These are phyloP conservation scores for Nectriaceae sp. DNA, from an alignment of 2,329 filamentous ascomycete genomes.

Conservation along the genomic window DNA sequence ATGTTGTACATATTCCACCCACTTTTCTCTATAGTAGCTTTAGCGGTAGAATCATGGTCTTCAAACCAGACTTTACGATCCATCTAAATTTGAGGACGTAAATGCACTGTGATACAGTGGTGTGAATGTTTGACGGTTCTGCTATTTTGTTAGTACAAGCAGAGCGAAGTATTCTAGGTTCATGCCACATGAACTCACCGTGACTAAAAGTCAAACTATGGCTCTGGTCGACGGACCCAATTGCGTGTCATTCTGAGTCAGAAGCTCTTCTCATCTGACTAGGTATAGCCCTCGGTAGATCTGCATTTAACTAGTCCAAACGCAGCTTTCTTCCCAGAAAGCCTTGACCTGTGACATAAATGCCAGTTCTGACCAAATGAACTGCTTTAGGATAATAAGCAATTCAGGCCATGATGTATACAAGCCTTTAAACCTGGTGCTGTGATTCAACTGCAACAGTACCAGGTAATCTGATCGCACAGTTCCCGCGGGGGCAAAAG, in stretches of 20 bases:
- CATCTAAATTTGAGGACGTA: no score
- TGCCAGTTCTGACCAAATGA: slow-evolving; percentile 43
- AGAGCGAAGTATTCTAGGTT: no score
- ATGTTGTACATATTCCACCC: no score
- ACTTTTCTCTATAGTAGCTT: no score
- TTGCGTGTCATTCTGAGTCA: neutral
- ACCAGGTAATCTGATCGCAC: slow-evolving; percentile 31
- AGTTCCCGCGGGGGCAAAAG: slow-evolving; percentile 34
- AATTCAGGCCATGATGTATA: slow-evolving; percentile 35
- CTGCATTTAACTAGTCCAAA: no score
- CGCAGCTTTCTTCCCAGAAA: slow-evolving; percentile 33
- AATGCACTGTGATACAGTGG: no score
- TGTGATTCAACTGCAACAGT: slow-evolving; percentile 24
- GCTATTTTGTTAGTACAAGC: no score
- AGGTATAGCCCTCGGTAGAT: neutral
- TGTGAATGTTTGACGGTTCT: no score
- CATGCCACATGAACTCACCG: no score
- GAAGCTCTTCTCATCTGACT: neutral
- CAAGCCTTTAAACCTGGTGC: slow-evolving; percentile 10
- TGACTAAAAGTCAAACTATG: neutral
- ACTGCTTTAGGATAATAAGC: slow-evolving; percentile 32
- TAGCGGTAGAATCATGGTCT: no score
- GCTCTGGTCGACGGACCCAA: no score
- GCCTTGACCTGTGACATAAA: slow-evolving; percentile 31
- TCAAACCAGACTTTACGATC: no score